Percentiles rank a stretch among this genome's conserved stretches.
Evolutionary conservation across 2,329 filamentous ascomycete species (phyloP).

Genomic region (Alternaria novae-zelandiae): DNA sequence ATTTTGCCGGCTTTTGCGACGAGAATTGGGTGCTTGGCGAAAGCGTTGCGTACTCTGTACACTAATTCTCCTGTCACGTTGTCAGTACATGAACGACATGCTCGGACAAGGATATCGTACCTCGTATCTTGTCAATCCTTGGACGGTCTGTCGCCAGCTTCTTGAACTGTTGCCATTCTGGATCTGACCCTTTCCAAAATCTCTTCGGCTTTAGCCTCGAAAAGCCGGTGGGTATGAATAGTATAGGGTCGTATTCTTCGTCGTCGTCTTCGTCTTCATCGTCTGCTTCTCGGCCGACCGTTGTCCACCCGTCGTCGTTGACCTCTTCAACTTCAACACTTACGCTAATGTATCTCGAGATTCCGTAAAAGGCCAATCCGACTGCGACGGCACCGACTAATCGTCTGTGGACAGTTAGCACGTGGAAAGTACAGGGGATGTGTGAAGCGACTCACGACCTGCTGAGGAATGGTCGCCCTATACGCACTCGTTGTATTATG

Average conservation of each 20-base stretch:
- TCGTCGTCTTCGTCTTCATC: constrained; percentile 43
- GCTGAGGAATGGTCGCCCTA: constrained; percentile 47
- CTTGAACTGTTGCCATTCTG: constrained; percentile 60
- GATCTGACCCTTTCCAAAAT: constrained; percentile 59
- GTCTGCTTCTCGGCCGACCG: constrained; percentile 25
- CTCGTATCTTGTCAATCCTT: constrained; percentile 49
- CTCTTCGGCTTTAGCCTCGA: constrained; percentile 48
- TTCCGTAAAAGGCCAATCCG: constrained; percentile 23
- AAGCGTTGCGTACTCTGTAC: constrained; percentile 39
- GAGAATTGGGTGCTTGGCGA: constrained; percentile 39
- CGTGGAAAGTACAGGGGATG: neutral
- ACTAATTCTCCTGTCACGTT: constrained; percentile 44
- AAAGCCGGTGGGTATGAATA: constrained; percentile 59
- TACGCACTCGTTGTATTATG: constrained; percentile 50
- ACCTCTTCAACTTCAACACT: constrained; percentile 32
- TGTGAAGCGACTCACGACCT: constrained; percentile 35
- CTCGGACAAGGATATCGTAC: constrained; percentile 21
- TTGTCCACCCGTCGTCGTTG: constrained; percentile 22
- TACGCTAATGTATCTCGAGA: constrained; percentile 31
- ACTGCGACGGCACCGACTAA: constrained; percentile 31
- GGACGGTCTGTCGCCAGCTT: constrained; percentile 53
- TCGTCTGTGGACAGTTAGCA: constrained; percentile 28
- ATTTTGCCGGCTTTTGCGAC: constrained; percentile 46
- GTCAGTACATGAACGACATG: constrained; percentile 7
- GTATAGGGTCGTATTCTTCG: constrained; percentile 40